A percentile compares a stretch with the other conserved stretches of the same genome.
Conservation (phyloP, 2,329 filamentous ascomycete species). For the Drechslerella dactyloides region DNA sequence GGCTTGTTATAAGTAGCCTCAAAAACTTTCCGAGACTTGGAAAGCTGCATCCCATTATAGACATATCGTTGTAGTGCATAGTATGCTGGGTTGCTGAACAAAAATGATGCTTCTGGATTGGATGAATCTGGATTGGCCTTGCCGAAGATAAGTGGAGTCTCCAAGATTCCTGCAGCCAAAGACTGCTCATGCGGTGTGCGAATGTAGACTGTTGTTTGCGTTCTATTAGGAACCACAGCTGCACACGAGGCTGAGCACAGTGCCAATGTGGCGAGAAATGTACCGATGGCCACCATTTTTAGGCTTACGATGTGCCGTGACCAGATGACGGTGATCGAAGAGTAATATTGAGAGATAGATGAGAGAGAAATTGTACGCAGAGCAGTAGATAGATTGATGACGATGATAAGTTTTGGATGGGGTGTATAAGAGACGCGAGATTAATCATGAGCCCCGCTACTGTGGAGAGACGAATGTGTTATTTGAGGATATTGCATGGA, state of each 20-base stretch:
- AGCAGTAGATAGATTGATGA: too few species aligned
- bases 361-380: too few species aligned
- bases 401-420: background rate
- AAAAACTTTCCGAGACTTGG: conserved; percentile 20
- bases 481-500: background rate
- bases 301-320: too few species aligned
- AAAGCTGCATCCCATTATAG: conserved; percentile 44
- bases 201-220: conserved; percentile 8
- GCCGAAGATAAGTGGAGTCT: conserved; percentile 33
- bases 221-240: conserved; percentile 10
- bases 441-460: too few species aligned
- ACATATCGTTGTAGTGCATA: conserved; percentile 37
- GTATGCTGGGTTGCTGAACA: conserved; percentile 36
- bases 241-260: conserved; percentile 15
- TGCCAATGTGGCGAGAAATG: conserved; percentile 15
- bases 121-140: conserved; percentile 21
- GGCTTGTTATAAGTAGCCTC: conserved; percentile 32
- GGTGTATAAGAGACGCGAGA: too few species aligned
- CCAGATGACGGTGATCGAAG: too few species aligned
- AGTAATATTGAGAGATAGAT: too few species aligned
- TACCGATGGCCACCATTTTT: conserved; percentile 26
- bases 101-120: conserved; percentile 41
- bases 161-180: conserved; percentile 20
- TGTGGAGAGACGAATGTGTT: too few species aligned
- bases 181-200: conserved; percentile 16